Percentiles rank a stretch among this genome's conserved stretches.
Conservation (phyloP, 2,329 filamentous ascomycete species). For the Trichoderma arundinaceum region DNA sequence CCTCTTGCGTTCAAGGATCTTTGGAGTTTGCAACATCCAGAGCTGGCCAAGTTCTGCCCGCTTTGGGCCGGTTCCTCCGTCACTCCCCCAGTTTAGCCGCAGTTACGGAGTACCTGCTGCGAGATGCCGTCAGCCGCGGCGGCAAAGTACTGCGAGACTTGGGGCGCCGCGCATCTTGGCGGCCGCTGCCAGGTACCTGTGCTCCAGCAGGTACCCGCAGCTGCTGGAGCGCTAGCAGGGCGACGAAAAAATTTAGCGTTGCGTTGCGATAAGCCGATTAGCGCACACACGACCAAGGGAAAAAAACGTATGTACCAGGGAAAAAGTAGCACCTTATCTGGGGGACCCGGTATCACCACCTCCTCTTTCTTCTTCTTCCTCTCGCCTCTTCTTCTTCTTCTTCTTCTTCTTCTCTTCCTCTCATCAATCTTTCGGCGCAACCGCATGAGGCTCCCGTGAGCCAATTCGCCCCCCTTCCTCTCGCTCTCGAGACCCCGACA, state of each 20-base stretch:
- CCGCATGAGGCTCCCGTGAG: constrained; percentile 31
- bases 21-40: too few species aligned
- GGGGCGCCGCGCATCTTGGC: constrained; percentile 8
- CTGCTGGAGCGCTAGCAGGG: background rate
- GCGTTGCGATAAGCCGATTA: constrained; percentile 25
- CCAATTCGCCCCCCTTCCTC: constrained; percentile 12
- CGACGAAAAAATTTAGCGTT: constrained; percentile 18
- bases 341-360: background rate
- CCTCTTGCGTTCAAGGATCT: too few species aligned
- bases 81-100: too few species aligned
- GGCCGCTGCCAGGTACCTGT: background rate
- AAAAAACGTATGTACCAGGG: background rate
- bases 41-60: too few species aligned
- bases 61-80: too few species aligned
- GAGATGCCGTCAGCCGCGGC: background rate
- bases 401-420: constrained; percentile 6
- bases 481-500: background rate
- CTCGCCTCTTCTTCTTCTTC: background rate
- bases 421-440: constrained; percentile 9
- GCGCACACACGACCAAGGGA: background rate
- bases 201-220: constrained; percentile 18
- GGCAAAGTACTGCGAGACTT: background rate
- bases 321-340: background rate
- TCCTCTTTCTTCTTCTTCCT: background rate
- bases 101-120: background rate